phyloP scores from a whole-genome alignment of 345 rosid genomes.

The Microcos paniculata region DNA sequence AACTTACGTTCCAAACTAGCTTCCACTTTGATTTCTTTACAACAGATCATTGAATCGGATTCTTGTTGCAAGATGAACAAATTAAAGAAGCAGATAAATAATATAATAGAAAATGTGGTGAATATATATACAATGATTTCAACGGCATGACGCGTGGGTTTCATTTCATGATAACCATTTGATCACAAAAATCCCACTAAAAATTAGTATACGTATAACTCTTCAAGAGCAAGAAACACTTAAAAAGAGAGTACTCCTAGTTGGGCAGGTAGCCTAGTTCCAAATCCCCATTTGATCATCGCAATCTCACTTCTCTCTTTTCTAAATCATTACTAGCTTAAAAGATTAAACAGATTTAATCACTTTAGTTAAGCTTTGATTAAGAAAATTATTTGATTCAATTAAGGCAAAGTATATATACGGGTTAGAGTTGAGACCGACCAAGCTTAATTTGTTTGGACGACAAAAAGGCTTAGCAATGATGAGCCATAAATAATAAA shows the following conservation, averaged over 20 bases:
- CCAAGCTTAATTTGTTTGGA: not conserved
- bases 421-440: not conserved
- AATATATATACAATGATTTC: slow-evolving; percentile 19
- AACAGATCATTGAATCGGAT: not conserved
- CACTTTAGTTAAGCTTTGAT: not conserved
- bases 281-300: not conserved
- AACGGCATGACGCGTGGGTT: slow-evolving; percentile 28
- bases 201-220: too few relatives aligned
- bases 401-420: not conserved
- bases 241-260: not conserved
- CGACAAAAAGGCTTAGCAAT: slow-evolving; percentile 2
- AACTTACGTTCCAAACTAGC: too few relatives aligned
- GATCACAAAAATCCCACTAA: too few relatives aligned
- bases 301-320: not conserved
- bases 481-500: not conserved
- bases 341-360: not conserved
- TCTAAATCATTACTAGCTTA: not conserved
- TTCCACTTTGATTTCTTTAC: too few relatives aligned
- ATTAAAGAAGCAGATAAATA: not conserved
- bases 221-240: not conserved
- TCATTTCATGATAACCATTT: not conserved
- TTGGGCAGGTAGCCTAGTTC: too few relatives aligned
- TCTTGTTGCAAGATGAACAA: not conserved
- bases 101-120: not conserved
- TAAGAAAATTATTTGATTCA: not conserved